Evolutionary conservation across 148 eudicot species (phyloP), one percentile per base, ranked within the genome.

Genomic region (Oxyria digyna): DNA sequence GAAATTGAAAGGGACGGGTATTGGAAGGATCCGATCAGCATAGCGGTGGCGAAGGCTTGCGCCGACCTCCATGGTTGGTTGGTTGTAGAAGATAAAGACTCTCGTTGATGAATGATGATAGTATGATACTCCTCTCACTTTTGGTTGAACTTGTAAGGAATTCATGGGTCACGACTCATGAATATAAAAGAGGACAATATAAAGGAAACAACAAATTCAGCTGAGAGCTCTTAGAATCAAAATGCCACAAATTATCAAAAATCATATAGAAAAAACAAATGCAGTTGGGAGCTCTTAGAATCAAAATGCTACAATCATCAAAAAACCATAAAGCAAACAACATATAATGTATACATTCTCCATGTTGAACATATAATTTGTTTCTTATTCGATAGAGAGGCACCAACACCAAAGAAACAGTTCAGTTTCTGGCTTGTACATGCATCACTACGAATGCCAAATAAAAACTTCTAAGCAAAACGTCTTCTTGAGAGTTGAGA

Each of bases 11-110:
- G 73, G 9, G 64, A 13, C 40, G 35, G 63, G 6, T 41, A 70
- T 20, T 73, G 73, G 26, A 63, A 32, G 43, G 67, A 45, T 12
- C 23, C 26, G 42, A 71, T n/a, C n/a, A n/a, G 31, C 32, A 76
- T 18, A 15, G 38, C 69, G 46, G 46, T 21, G 69, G 69, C 20
- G 69, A 46, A 66, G 46, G 45, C 2, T 20, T 37, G 42, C 69
- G 31, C 43, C 69, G 46, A 66, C 46, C 69, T 66, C 69, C 31
- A 18, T 3, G 45, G 38, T 1, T n/a, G n/a, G n/a, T n/a, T n/a
- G n/a, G n/a, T n/a, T n/a, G n/a, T n/a, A n/a, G n/a, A n/a, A n/a
- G n/a, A n/a, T n/a, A n/a, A n/a, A n/a, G n/a, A n/a, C n/a, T n/a
- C n/a, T n/a, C n/a, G n/a, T n/a, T n/a, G n/a, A n/a, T n/a, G n/a